phyloP scores from a whole-genome alignment of 106 monocot genomes.

The Dendrobium officinale region DNA sequence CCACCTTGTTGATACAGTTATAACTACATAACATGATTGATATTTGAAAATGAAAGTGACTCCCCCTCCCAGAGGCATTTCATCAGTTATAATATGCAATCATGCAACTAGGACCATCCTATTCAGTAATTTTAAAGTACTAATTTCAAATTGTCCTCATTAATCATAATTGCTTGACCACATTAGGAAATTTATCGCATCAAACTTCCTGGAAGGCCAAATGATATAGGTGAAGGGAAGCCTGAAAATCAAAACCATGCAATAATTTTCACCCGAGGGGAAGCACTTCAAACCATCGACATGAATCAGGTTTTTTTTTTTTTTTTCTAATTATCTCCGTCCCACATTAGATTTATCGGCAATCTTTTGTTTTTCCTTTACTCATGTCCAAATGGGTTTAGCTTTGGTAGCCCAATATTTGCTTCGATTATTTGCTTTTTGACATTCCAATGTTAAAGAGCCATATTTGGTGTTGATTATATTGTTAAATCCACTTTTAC shows the following conservation, averaged over 20 bases:
- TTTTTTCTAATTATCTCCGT: neutral
- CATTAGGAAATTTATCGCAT: slow-evolving; percentile 93
- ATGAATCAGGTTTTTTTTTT: slow-evolving; percentile 88
- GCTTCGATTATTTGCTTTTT: neutral
- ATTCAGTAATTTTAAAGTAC: neutral
- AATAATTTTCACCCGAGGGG: slow-evolving; percentile 89
- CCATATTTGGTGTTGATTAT: neutral
- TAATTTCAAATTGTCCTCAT: neutral
- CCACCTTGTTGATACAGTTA: neutral
- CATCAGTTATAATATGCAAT: neutral
- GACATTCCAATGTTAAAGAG: neutral
- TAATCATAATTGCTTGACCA: neutral
- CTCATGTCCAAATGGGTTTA: neutral
- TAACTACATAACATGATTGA: neutral
- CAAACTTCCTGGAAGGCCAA: slow-evolving; percentile 85
- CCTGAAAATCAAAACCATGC: slow-evolving; percentile 99
- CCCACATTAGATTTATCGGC: neutral
- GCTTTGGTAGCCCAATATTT: neutral
- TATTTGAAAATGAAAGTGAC: neutral
- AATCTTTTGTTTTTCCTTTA: neutral
- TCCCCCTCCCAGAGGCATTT: neutral
- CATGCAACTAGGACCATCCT: neutral
- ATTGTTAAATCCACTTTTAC: neutral
- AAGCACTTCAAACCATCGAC: slow-evolving; percentile 96
- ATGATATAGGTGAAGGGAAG: slow-evolving; percentile 88